These are phyloP conservation scores for Leishmania mexicana DNA, from an alignment of 208 protist species.

Conservation along the genomic window DNA sequence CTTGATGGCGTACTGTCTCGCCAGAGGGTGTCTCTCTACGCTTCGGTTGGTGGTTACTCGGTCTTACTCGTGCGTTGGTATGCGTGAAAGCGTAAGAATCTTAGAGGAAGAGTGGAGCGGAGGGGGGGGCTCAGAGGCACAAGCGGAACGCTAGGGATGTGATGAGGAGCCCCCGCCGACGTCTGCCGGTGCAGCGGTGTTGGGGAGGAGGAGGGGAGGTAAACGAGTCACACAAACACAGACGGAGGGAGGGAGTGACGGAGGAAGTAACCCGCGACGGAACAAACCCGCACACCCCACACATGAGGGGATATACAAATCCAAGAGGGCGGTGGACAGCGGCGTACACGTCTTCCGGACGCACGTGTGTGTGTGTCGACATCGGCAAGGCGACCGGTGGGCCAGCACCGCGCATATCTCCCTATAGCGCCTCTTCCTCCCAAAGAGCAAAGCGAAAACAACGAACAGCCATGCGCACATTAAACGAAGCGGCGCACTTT, in stretches of 20 bases:
- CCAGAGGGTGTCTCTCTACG: not conserved
- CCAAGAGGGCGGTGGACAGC: not conserved
- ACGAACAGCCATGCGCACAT: not conserved
- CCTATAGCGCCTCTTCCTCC: not conserved
- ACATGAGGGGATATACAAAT: not conserved
- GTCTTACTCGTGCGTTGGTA: not conserved
- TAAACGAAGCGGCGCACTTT: conserved; percentile 47
- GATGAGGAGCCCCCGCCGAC: not conserved
- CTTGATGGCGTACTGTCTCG: not conserved
- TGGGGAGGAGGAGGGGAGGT: not conserved
- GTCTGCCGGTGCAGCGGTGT: not conserved
- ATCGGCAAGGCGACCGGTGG: not conserved
- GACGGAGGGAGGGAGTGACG: not conserved
- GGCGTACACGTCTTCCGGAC: not conserved
- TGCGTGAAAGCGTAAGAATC: not conserved
- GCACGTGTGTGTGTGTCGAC: not conserved
- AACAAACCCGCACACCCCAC: not conserved
- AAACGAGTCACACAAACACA: not conserved
- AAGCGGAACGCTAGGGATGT: not conserved
- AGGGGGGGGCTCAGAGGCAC: not conserved
- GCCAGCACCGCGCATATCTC: not conserved
- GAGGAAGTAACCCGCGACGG: not conserved
- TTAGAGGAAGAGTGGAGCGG: not conserved
- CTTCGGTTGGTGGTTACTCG: not conserved
- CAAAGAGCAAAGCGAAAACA: not conserved